Evolutionary conservation across 2,329 filamentous ascomycete genomes (phyloP).

Genomic region (Orbilia brochopaga): DNA sequence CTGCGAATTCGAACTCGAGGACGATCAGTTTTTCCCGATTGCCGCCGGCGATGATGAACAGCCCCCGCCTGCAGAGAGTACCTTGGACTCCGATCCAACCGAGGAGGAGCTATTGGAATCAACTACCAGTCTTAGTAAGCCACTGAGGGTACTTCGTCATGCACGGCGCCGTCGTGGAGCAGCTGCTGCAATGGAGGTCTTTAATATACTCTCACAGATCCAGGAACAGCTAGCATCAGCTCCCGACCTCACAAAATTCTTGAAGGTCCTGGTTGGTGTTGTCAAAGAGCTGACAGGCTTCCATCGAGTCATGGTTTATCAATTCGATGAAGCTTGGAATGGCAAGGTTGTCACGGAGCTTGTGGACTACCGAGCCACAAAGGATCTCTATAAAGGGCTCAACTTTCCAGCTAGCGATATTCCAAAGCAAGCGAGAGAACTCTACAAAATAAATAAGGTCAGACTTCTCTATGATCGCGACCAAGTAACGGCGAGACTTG

Average conservation of each 20-base stretch:
- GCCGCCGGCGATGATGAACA: constrained; percentile 66
- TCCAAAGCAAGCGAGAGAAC: constrained; percentile 80
- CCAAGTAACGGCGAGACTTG: constrained; percentile 76
- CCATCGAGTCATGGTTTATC: constrained; percentile 90
- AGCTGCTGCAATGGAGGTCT: constrained; percentile 84
- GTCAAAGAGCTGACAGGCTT: constrained; percentile 90
- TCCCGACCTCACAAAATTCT: constrained; percentile 71
- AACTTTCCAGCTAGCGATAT: constrained; percentile 90
- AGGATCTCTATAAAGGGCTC: constrained; percentile 83
- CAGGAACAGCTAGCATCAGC: constrained; percentile 83
- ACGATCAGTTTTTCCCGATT: constrained; percentile 73
- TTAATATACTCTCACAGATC: constrained; percentile 89
- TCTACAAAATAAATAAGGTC: constrained; percentile 90
- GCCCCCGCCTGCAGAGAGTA: constrained; percentile 72
- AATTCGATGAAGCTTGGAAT: constrained; percentile 83
- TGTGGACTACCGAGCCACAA: constrained; percentile 77
- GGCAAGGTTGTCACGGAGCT: constrained; percentile 86
- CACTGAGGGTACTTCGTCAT: constrained; percentile 75
- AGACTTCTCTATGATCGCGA: constrained; percentile 85
- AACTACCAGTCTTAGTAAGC: constrained; percentile 75
- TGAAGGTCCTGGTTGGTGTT: constrained; percentile 82
- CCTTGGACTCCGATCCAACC: constrained; percentile 73
- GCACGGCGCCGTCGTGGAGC: constrained; percentile 77
- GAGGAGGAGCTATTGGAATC: constrained; percentile 76
- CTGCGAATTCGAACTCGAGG: constrained; percentile 86